phyloP scores from a whole-genome alignment of 2,329 filamentous ascomycete genomes.

The Didymosphaeria variabile region DNA sequence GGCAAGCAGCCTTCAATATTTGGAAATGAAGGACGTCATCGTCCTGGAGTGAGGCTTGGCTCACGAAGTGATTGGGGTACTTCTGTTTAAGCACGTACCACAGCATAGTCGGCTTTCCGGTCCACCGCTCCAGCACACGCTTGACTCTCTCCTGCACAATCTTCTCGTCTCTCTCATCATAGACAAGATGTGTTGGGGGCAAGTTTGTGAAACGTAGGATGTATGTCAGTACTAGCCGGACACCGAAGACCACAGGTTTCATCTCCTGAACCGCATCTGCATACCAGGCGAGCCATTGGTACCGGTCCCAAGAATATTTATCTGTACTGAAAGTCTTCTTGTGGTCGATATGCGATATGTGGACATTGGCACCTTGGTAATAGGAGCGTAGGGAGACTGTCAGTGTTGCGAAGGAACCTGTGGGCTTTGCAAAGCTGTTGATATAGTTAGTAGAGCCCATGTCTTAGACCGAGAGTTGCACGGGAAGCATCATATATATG shows the following conservation, averaged over 20 bases:
- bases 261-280: conserved; percentile 1
- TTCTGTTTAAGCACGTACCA: conserved; percentile 6
- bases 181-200: background rate
- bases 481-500: too few relatives aligned
- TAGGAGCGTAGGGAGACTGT: conserved; percentile 1
- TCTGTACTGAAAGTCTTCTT: conserved; percentile 2
- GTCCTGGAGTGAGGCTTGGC: background rate
- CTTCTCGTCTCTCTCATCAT: background rate
- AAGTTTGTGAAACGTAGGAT: background rate
- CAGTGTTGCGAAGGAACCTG: conserved; percentile 1
- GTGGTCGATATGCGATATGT: conserved; percentile 1
- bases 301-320: background rate
- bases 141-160: background rate
- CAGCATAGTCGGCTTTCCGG: background rate
- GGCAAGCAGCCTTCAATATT: background rate
- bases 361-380: conserved; percentile 9
- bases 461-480: too few relatives aligned
- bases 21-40: background rate
- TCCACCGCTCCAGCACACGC: background rate
- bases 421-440: background rate
- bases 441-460: background rate
- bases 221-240: conserved; percentile 7
- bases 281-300: conserved; percentile 9
- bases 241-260: conserved; percentile 5
- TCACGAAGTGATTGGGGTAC: background rate